Evolutionary conservation across 139 green algal species (phyloP), one percentile per base, ranked within the genome.

Genomic region (Edaphochlamys debaryana): DNA sequence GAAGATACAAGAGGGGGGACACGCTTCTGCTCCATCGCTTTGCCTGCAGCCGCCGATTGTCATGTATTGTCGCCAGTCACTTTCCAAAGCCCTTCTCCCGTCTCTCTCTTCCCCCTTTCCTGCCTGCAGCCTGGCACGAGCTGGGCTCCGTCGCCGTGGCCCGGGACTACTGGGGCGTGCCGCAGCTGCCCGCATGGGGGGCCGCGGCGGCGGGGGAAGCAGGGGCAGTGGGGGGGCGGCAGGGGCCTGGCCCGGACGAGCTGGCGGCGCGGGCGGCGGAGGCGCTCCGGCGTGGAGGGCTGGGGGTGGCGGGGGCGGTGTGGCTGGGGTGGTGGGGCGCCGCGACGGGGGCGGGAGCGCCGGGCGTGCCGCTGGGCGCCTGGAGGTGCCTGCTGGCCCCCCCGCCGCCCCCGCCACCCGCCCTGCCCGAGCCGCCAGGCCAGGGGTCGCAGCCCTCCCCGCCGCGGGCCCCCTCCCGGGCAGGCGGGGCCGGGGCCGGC

Each of bases 121-220:
- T n/a, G n/a, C n/a, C n/a, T n/a, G 74, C 60, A 81, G 74, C 30
- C 0, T 45, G 27, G 5, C 20, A 48, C 20, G 6, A 19, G 13
- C 62, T 81, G 29, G 30, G 40, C 0, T n/a, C 6, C 3, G 74
- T 30, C 13, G 2, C 41, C 15, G 60, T 64, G 22, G 22, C 41
- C 1, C 42, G 45, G 0, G 76, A 82, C 63, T 67, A 73, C 20
- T 73, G 63, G 63, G 76, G 76, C 42, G 32, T 66, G 22, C 76
- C 62, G 4, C 76, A 45, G 76, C 67, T 15, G 67, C 38, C 38
- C 13, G 67, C 67, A 5, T 41, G 20, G 7, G 40, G 40, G 8
- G 40, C 45, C 1, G 45, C 45, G 70, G 70, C 70, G 67, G 38
- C 38, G 29, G 40, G 2, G n/a, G 38, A 25, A 73, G 8, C 32